These are phyloP conservation scores for Eustoma russellianum DNA, from an alignment of 257 asterid genomes.

Conservation along the genomic window DNA sequence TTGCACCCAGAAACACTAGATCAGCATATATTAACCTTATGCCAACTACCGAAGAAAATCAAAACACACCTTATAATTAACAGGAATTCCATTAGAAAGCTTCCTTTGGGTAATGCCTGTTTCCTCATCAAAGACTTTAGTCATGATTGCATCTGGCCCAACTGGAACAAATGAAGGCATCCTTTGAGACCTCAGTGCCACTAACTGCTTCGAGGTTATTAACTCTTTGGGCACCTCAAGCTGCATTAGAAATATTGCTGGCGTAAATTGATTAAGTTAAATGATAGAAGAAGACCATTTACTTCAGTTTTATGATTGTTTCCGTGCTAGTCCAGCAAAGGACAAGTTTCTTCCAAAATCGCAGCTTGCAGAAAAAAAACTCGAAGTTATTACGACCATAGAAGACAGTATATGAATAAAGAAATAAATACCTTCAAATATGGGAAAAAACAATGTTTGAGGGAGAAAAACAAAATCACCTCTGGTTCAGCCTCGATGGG, in stretches of 20 bases:
- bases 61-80: constrained; percentile 68
- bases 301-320: not conserved
- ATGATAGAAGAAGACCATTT: not conserved
- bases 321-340: not conserved
- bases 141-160: constrained; percentile 37
- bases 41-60: not conserved
- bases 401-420: not conserved
- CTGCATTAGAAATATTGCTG: constrained; percentile 26
- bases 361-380: not conserved
- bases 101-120: constrained; percentile 80
- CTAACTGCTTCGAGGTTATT: constrained; percentile 55
- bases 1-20: not conserved
- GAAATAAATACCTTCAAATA: not conserved
- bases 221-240: constrained; percentile 94
- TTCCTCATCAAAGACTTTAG: constrained; percentile 64
- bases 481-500: constrained; percentile 95
- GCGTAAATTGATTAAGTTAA: no score
- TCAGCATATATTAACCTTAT: not conserved
- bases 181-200: constrained; percentile 44
- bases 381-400: not conserved
- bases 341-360: not conserved
- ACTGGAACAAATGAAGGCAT: constrained; percentile 65
- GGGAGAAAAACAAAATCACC: no score
- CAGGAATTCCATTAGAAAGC: constrained; percentile 98
- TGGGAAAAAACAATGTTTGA: not conserved